These are phyloP conservation scores for Neoarthrinium moseri DNA, from an alignment of 2,329 filamentous ascomycete genomes.

Conservation along the genomic window DNA sequence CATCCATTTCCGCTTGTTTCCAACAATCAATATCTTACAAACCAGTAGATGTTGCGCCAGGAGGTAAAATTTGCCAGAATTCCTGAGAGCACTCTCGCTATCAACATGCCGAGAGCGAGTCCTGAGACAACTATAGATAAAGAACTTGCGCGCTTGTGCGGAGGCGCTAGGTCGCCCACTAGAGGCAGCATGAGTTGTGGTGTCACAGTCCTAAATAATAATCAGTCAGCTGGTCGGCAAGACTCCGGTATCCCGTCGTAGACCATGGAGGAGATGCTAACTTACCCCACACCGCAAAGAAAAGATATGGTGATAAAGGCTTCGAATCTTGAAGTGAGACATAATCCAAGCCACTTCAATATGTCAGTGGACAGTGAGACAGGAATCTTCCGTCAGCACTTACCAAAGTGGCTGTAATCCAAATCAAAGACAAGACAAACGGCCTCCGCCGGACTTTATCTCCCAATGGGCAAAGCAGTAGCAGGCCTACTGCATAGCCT, in stretches of 20 bases:
- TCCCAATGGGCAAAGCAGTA: constrained; percentile 66
- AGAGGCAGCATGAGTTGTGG: constrained; percentile 66
- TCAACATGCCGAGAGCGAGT: constrained; percentile 62
- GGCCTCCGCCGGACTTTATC: constrained; percentile 58
- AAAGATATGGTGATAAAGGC: constrained; percentile 63
- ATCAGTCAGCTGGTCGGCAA: too few relatives aligned
- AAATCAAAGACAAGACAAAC: constrained; percentile 60
- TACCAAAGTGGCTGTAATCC: constrained; percentile 61
- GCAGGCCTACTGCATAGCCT: constrained; percentile 64
- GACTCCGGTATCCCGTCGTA: neutral
- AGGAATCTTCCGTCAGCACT: constrained; percentile 18
- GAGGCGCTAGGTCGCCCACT: constrained; percentile 66
- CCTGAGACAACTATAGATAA: constrained; percentile 66
- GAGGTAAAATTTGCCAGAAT: constrained; percentile 63
- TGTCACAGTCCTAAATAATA: constrained; percentile 27
- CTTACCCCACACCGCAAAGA: constrained; percentile 47
- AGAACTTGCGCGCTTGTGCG: constrained; percentile 58
- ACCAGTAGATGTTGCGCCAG: constrained; percentile 69
- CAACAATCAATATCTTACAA: too few relatives aligned
- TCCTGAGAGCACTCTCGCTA: constrained; percentile 68
- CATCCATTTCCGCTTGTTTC: neutral
- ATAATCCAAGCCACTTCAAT: constrained; percentile 56
- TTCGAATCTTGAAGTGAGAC: constrained; percentile 55
- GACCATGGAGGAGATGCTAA: constrained; percentile 32
- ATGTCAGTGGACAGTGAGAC: neutral